A percentile compares a stretch with the other conserved stretches of the same genome.
Conservation (phyloP, 331 rosid genomes). For the Rhamnella rubrinervis region DNA sequence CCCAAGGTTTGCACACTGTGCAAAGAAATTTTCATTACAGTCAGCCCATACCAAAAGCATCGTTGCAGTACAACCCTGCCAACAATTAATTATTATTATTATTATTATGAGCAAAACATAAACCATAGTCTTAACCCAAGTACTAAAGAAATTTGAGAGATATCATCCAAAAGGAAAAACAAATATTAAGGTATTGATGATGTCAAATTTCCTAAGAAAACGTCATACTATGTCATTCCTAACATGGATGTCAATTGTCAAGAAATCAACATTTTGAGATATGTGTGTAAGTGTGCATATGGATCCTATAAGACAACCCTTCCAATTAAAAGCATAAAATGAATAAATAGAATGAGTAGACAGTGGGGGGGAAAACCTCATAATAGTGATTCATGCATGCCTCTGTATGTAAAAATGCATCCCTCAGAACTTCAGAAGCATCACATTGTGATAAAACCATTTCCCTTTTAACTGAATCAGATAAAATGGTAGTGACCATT, state of each 20-base stretch:
- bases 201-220: not conserved
- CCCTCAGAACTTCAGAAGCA: slow-evolving; percentile 93
- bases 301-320: too few species aligned
- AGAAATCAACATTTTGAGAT: too few species aligned
- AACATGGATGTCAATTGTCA: too few species aligned
- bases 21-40: slow-evolving; percentile 55
- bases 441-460: slow-evolving; percentile 61
- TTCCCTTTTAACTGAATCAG: slow-evolving; percentile 68
- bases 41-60: slow-evolving; percentile 90
- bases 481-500: slow-evolving; percentile 61
- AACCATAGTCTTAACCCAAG: slow-evolving; percentile 2
- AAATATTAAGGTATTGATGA: not conserved
- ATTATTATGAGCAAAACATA: slow-evolving; percentile 20
- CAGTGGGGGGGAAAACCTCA: slow-evolving; percentile 58
- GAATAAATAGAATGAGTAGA: not conserved
- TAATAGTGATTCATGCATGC: slow-evolving; percentile 68
- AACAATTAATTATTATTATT: slow-evolving; percentile 25
- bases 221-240: too few species aligned
- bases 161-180: not conserved
- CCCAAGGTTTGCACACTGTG: slow-evolving; percentile 97
- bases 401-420: slow-evolving; percentile 86
- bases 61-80: slow-evolving; percentile 99
- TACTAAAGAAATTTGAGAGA: not conserved
- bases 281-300: too few species aligned
- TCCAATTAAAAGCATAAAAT: not conserved